phyloP scores from a whole-genome alignment of 306 rosid genomes.

The Glycine tomentella region DNA sequence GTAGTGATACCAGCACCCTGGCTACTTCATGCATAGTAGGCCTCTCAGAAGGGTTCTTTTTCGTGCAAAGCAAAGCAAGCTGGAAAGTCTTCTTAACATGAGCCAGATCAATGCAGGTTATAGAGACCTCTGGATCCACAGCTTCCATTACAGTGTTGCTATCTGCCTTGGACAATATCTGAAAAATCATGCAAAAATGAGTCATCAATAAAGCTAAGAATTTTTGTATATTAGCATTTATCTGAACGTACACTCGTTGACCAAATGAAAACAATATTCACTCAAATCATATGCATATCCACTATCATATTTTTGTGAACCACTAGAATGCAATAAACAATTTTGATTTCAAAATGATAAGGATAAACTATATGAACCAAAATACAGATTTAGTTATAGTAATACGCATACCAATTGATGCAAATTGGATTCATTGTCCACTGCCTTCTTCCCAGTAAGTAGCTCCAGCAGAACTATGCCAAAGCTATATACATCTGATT shows the following conservation, averaged over 20 bases:
- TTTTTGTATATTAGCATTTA: background rate
- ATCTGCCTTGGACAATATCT: constrained; percentile 87
- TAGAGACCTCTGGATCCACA: constrained; percentile 80
- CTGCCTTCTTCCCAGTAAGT: constrained; percentile 90
- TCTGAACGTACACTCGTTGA: too few species aligned
- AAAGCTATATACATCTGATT: constrained; percentile 91
- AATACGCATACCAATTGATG: constrained; percentile 71
- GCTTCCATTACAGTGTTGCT: constrained; percentile 88
- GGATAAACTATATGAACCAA: background rate
- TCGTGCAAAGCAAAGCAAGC: constrained; percentile 85
- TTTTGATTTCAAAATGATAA: background rate
- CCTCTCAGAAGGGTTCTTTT: constrained; percentile 74
- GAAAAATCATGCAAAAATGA: constrained; percentile 11
- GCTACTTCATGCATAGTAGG: constrained; percentile 90
- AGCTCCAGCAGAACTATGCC: constrained; percentile 94
- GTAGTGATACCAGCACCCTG: constrained; percentile 72
- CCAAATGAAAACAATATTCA: background rate
- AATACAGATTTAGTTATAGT: background rate
- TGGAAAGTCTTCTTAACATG: constrained; percentile 86
- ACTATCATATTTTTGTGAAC: too few species aligned
- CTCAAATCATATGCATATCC: background rate
- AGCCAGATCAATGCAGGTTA: constrained; percentile 75
- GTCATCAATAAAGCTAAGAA: background rate
- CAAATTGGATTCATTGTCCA: constrained; percentile 86
- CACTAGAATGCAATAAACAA: background rate